Conservation (phyloP, 1,284 basidiomycete species). For the Waitea zeae region DNA sequence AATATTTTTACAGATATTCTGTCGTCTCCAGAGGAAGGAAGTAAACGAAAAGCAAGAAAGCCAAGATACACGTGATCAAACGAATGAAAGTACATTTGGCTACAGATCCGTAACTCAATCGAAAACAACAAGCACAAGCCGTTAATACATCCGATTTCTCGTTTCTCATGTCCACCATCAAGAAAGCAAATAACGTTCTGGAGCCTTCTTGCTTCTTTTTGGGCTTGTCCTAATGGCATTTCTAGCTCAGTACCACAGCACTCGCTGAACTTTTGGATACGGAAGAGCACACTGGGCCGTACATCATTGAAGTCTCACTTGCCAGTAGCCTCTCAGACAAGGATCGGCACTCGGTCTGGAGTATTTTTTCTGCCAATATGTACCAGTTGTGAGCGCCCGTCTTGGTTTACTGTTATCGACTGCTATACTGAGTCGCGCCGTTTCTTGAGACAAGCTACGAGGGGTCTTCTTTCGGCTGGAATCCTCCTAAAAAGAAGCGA, state of each 20-base stretch:
- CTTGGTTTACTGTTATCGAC: not conserved
- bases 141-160: not conserved
- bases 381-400: constrained; percentile 20
- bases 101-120: too few relatives aligned
- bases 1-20: too few relatives aligned
- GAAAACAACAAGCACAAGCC: not conserved
- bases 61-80: too few relatives aligned
- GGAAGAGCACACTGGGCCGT: constrained; percentile 12
- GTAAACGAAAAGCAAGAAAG: too few relatives aligned
- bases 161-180: not conserved
- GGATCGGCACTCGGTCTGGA: constrained; percentile 30
- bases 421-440: not conserved
- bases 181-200: not conserved
- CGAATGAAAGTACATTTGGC: too few relatives aligned
- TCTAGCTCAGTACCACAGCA: not conserved
- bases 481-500: constrained; percentile 30
- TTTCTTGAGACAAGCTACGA: constrained; percentile 29
- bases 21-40: too few relatives aligned
- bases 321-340: constrained; percentile 19
- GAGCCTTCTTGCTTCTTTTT: not conserved
- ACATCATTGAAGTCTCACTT: constrained; percentile 16
- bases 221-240: not conserved
- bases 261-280: not conserved
- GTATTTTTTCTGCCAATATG: constrained; percentile 42
- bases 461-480: constrained; percentile 50